Conservation (phyloP, 2,329 filamentous ascomycete species). For the Penicillium sp. region DNA sequence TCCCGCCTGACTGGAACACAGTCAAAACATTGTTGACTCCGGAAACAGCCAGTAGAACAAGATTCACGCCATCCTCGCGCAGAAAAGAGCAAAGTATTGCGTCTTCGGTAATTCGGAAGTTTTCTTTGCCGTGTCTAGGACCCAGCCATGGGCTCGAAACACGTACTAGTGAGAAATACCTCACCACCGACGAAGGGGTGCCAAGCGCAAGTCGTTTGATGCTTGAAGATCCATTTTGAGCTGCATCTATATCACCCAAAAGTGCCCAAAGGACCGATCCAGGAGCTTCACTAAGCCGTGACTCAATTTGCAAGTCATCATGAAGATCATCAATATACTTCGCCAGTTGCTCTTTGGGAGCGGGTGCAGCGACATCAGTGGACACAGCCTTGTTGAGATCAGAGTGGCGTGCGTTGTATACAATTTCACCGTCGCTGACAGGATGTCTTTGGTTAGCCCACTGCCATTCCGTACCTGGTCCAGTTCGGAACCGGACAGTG, state of each 20-base stretch:
- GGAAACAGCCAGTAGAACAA: constrained; percentile 77
- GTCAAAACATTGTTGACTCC: constrained; percentile 70
- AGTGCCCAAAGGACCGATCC: constrained; percentile 43
- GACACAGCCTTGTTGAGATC: background rate
- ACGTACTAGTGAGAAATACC: constrained; percentile 80
- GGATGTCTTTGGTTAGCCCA: constrained; percentile 47
- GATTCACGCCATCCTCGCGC: constrained; percentile 66
- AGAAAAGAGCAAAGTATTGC: constrained; percentile 77
- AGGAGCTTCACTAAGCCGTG: constrained; percentile 43
- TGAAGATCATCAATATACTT: constrained; percentile 40
- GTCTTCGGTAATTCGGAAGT: constrained; percentile 71
- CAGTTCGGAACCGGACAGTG: constrained; percentile 46
- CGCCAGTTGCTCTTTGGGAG: constrained; percentile 21
- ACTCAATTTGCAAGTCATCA: constrained; percentile 34
- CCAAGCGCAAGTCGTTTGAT: constrained; percentile 61
- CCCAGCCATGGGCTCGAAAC: constrained; percentile 82
- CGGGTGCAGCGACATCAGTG: constrained; percentile 14
- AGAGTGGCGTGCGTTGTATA: constrained; percentile 34
- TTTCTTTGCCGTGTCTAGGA: constrained; percentile 73
- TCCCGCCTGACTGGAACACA: constrained; percentile 63
- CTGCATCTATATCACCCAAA: constrained; percentile 61
- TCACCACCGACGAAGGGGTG: constrained; percentile 61
- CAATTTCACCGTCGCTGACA: constrained; percentile 44
- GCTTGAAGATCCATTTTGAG: constrained; percentile 56
- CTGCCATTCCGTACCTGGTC: constrained; percentile 41